Evolutionary conservation across 768 basidiomycete species (phyloP).

Genomic region (Rhodocollybia butyracea): DNA sequence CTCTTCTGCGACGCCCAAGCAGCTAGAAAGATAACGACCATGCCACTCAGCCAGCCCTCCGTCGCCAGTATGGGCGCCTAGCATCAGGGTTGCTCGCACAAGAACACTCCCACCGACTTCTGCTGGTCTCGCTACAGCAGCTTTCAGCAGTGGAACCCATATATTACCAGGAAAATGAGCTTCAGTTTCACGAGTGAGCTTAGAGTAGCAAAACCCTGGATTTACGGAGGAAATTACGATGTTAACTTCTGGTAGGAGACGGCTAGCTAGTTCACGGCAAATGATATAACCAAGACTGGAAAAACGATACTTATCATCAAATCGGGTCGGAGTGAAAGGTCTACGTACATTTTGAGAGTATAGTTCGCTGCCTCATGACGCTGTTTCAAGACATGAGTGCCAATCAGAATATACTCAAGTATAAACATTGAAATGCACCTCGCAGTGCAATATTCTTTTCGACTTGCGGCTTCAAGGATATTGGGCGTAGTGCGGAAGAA

Average conservation of each 20-base stretch:
- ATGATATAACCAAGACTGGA: constrained; percentile 28
- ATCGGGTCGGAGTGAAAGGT: not conserved
- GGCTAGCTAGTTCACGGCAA: constrained; percentile 25
- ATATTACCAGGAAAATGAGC: constrained; percentile 1
- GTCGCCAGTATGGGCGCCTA: not conserved
- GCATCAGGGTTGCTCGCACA: constrained; percentile 27
- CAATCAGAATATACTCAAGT: constrained; percentile 19
- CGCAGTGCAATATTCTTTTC: not conserved
- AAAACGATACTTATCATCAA: constrained; percentile 23
- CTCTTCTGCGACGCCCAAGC: not conserved
- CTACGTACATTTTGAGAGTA: constrained; percentile 22
- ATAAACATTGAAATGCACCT: constrained; percentile 15
- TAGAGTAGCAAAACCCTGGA: constrained; percentile 34
- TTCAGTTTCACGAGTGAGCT: constrained; percentile 20
- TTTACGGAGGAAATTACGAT: constrained; percentile 27
- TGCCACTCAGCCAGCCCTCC: not conserved
- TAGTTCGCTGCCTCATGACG: constrained; percentile 22
- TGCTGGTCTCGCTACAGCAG: constrained; percentile 24
- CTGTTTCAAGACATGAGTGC: constrained; percentile 11
- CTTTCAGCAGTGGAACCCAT: constrained; percentile 11
- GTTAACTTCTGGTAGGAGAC: constrained; percentile 21
- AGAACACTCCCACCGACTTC: constrained; percentile 34
- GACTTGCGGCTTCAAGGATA: constrained; percentile 1
- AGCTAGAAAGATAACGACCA: not conserved
- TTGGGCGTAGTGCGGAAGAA: constrained; percentile 25